phyloP scores from a whole-genome alignment of 2,329 filamentous ascomycete genomes.

The Venturia oleaginea region DNA sequence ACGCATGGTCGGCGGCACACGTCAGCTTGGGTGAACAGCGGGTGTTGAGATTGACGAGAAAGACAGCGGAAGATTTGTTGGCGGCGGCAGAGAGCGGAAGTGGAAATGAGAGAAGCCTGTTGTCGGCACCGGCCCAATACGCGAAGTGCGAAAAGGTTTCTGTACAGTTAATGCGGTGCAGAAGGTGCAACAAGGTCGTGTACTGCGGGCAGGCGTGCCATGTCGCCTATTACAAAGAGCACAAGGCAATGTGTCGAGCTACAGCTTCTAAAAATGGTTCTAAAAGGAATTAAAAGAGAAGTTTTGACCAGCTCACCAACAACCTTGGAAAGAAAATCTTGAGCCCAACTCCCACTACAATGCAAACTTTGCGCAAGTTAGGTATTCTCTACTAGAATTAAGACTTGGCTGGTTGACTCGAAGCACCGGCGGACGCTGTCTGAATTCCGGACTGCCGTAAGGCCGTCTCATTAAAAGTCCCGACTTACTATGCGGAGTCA shows the following conservation, averaged over 20 bases:
- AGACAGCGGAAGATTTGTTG: conserved; percentile 6
- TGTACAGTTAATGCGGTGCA: not conserved
- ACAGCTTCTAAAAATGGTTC: conserved; percentile 2
- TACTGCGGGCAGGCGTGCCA: conserved; percentile 3
- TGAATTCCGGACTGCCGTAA: too few species aligned
- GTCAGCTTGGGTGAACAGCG: conserved; percentile 7
- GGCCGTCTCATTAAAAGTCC: too few species aligned
- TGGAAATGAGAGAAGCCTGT: not conserved
- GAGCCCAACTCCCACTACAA: not conserved
- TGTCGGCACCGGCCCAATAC: not conserved
- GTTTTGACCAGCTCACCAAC: not conserved
- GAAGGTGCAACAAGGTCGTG: conserved; percentile 2
- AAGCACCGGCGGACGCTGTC: too few species aligned
- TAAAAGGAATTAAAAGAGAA: not conserved
- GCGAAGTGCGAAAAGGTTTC: conserved; percentile 1
- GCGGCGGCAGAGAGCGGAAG: conserved; percentile 1
- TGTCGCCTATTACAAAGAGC: conserved; percentile 3
- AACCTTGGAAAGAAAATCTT: not conserved
- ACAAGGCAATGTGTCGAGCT: conserved; percentile 5
- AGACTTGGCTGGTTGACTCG: too few species aligned
- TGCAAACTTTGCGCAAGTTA: too few species aligned
- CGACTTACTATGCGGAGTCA: too few species aligned
- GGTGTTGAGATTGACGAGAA: conserved; percentile 4
- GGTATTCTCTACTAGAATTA: too few species aligned
- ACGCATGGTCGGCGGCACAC: conserved; percentile 6